Conservation (phyloP, 208 protist genomes). For the Blastocrithidia nonstop region DNA sequence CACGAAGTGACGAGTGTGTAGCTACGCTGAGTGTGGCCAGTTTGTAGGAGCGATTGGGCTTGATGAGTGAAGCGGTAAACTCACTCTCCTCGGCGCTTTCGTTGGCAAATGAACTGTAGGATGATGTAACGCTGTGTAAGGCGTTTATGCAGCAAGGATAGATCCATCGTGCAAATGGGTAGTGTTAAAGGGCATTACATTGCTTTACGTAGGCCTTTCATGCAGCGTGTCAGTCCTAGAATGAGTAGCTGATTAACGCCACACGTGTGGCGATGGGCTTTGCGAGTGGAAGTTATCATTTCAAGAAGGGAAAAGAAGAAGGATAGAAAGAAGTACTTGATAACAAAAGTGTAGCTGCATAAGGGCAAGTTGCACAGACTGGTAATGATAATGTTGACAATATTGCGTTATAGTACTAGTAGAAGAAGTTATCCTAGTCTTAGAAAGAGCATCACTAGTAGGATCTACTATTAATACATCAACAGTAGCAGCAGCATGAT, state of each 20-base stretch:
- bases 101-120: slow-evolving; percentile 49
- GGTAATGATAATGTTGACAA: too few species aligned
- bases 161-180: slow-evolving; percentile 23
- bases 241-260: slow-evolving; percentile 55
- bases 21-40: slow-evolving; percentile 51
- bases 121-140: slow-evolving; percentile 39
- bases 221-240: slow-evolving; percentile 31
- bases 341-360: too few species aligned
- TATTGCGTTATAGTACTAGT: too few species aligned
- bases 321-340: too few species aligned
- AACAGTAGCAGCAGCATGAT: too few species aligned
- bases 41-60: slow-evolving; percentile 67
- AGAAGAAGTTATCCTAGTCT: too few species aligned
- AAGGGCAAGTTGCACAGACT: too few species aligned
- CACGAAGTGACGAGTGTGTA: slow-evolving; percentile 24
- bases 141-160: slow-evolving; percentile 77
- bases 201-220: slow-evolving; percentile 66
- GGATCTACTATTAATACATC: too few species aligned
- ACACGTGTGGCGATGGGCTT: slow-evolving; percentile 74
- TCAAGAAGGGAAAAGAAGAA: slow-evolving; percentile 45
- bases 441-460: too few species aligned
- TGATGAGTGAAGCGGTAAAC: slow-evolving; percentile 36
- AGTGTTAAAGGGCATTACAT: slow-evolving; percentile 16
- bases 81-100: slow-evolving; percentile 46
- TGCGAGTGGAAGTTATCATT: slow-evolving; percentile 57